Percentiles rank a stretch among this genome's conserved stretches.
phyloP scores from a whole-genome alignment of 2,329 filamentous ascomycete genomes.

The Samsoniella hepiali region DNA sequence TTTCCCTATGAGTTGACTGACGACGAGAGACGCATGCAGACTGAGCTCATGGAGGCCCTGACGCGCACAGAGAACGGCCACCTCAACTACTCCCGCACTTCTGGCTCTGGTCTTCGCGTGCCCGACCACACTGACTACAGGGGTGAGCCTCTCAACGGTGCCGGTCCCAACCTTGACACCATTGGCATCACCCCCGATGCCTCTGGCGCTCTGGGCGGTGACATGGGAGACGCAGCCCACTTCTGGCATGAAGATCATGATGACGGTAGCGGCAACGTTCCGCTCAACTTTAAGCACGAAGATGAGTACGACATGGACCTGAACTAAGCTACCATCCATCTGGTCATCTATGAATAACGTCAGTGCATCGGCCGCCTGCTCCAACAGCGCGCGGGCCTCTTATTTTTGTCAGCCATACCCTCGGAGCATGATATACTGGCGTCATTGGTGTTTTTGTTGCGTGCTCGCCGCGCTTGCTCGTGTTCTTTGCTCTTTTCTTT shows the following conservation, averaged over 20 bases:
- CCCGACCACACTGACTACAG: slow-evolving; percentile 90
- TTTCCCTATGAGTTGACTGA: slow-evolving; percentile 83
- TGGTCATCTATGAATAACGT: slow-evolving; percentile 10
- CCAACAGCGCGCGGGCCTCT: neutral
- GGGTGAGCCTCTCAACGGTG: slow-evolving; percentile 66
- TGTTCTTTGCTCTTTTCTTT: neutral
- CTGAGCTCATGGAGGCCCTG: slow-evolving; percentile 83
- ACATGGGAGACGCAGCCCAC: slow-evolving; percentile 50
- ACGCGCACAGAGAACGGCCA: slow-evolving; percentile 70
- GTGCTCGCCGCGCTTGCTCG: neutral
- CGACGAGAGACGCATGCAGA: slow-evolving; percentile 93
- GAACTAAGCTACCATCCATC: slow-evolving; percentile 24
- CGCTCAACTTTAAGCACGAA: slow-evolving; percentile 84
- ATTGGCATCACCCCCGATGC: slow-evolving; percentile 39
- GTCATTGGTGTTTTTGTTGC: slow-evolving; percentile 13
- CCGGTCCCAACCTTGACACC: slow-evolving; percentile 35
- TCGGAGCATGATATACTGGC: slow-evolving; percentile 15
- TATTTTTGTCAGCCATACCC: slow-evolving; percentile 2
- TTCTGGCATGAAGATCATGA: slow-evolving; percentile 70
- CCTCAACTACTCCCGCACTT: slow-evolving; percentile 81
- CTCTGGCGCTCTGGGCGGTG: slow-evolving; percentile 37
- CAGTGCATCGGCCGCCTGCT: slow-evolving; percentile 34
- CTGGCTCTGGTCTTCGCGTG: slow-evolving; percentile 82
- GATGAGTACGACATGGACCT: slow-evolving; percentile 88
- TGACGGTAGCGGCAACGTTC: slow-evolving; percentile 64